Conservation (phyloP, 2,329 filamentous ascomycete species). For the Lecanicillium sp. region DNA sequence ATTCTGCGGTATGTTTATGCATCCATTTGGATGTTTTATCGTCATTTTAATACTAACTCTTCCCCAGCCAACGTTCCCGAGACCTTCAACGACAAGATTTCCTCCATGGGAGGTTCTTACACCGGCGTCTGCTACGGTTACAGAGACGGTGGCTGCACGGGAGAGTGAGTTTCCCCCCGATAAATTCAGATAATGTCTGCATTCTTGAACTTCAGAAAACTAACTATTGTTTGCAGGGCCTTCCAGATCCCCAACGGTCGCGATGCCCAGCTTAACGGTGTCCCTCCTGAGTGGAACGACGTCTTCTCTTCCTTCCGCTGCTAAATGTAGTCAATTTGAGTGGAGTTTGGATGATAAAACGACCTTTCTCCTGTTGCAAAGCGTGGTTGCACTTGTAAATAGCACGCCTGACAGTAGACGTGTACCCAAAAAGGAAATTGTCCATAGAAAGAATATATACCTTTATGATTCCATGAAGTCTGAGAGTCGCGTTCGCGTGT, state of each 20-base stretch:
- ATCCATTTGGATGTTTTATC: background rate
- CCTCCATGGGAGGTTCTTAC: background rate
- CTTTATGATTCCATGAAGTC: too few relatives aligned
- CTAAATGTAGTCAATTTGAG: background rate
- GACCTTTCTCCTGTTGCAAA: too few relatives aligned
- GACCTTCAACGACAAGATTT: background rate
- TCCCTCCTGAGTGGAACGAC: background rate
- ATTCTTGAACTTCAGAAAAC: background rate
- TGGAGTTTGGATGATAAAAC: background rate
- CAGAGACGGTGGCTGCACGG: background rate
- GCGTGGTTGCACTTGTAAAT: too few relatives aligned
- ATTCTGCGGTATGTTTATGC: background rate
- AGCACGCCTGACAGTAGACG: too few relatives aligned
- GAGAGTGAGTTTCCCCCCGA: background rate
- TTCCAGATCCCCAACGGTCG: background rate
- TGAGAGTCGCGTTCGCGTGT: too few relatives aligned
- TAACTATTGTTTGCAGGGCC: background rate
- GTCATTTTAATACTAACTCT: background rate
- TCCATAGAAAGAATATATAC: too few relatives aligned
- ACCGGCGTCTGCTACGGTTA: background rate
- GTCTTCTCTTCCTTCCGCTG: background rate
- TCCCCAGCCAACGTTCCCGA: background rate
- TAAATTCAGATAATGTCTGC: background rate
- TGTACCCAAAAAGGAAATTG: too few relatives aligned
- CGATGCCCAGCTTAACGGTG: background rate